Percentiles rank a stretch among this genome's conserved stretches.
Evolutionary conservation across 345 rosid species (phyloP).

Genomic region (Noccaea bulbosa): DNA sequence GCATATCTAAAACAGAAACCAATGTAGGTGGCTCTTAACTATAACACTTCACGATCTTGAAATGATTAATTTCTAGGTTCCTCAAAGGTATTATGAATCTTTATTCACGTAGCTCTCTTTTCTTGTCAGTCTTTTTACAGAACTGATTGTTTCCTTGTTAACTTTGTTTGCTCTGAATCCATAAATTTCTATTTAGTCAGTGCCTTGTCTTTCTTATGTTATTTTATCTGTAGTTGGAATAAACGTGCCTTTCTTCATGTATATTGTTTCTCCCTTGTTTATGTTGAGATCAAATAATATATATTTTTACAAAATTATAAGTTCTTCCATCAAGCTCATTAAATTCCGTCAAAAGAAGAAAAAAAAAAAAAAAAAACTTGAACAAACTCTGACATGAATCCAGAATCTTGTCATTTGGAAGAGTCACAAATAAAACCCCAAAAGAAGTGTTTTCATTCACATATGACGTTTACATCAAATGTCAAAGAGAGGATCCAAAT

Average conservation of each 20-base stretch:
- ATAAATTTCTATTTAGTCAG: background rate
- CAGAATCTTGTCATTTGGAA: background rate
- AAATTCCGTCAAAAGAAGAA: too few species aligned
- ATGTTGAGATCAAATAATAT: background rate
- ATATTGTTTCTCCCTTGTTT: background rate
- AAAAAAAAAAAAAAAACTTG: too few species aligned
- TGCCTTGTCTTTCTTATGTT: background rate
- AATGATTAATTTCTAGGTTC: background rate
- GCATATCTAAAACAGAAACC: slow-evolving; percentile 41
- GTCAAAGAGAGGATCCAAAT: slow-evolving; percentile 1
- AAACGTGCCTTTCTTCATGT: background rate
- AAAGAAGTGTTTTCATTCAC: slow-evolving; percentile 35
- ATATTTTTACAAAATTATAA: background rate
- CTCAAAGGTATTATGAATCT: background rate
- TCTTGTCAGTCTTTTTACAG: background rate
- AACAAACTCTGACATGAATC: background rate
- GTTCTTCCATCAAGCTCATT: background rate
- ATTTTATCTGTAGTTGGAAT: too few species aligned
- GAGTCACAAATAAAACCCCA: slow-evolving; percentile 8
- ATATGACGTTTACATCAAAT: background rate
- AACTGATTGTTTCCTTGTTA: background rate
- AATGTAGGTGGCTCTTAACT: slow-evolving; percentile 11
- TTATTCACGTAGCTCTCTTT: background rate
- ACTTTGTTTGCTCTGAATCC: background rate
- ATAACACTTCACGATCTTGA: background rate